A percentile compares a stretch with the other conserved stretches of the same genome.
Evolutionary conservation across 805 yeast species (phyloP).

Genomic region (Saccharomycopsis sp.): DNA sequence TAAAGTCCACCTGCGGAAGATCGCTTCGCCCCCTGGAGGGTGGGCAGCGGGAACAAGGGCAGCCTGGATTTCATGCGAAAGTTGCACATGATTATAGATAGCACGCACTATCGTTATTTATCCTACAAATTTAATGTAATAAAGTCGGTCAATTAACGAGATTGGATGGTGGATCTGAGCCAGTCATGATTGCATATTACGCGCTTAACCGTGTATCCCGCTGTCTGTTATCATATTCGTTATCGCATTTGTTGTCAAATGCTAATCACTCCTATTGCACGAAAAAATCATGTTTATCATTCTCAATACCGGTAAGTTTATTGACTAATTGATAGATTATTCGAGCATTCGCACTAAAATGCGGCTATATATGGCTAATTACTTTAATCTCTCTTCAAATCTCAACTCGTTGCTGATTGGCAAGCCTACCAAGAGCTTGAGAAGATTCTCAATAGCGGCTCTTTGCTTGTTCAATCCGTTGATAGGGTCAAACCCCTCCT

Average conservation of each 20-base stretch:
- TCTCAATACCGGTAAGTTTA: too few species aligned
- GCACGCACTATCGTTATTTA: neutral
- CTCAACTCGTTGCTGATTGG: slow-evolving; percentile 88
- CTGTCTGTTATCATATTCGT: neutral
- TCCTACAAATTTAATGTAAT: too few species aligned
- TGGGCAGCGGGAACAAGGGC: neutral
- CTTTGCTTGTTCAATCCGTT: slow-evolving; percentile 95
- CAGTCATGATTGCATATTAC: neutral
- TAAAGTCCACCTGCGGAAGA: neutral
- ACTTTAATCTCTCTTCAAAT: slow-evolving; percentile 78
- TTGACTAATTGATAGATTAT: neutral
- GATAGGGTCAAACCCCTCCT: slow-evolving; percentile 84
- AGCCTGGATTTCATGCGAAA: too few species aligned
- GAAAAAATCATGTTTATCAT: too few species aligned
- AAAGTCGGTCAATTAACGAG: neutral
- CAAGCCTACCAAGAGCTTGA: slow-evolving; percentile 84
- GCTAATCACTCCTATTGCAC: neutral
- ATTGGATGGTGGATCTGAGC: neutral
- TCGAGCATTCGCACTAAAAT: neutral
- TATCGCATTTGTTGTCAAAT: neutral
- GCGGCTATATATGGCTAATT: slow-evolving; percentile 2
- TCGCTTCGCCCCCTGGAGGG: neutral
- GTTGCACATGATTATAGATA: neutral
- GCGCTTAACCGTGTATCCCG: too few species aligned
- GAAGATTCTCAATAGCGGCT: slow-evolving; percentile 81